These are phyloP conservation scores for Rosa chinensis DNA, from an alignment of 306 rosid species.

Conservation along the genomic window DNA sequence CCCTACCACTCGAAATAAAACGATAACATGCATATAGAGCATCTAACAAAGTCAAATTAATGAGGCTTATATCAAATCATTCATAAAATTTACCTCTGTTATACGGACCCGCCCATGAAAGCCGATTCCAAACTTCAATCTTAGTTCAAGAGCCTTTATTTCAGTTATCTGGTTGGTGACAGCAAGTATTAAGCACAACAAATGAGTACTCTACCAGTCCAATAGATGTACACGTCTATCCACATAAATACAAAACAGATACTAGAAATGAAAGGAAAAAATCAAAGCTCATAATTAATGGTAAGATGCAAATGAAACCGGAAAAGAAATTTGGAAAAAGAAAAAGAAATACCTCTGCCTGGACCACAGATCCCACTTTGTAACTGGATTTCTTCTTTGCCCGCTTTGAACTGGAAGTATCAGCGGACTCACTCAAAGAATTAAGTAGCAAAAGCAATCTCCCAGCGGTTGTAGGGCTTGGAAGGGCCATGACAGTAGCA, in stretches of 20 bases:
- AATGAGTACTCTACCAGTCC: constrained; percentile 7
- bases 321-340: background rate
- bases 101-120: constrained; percentile 78
- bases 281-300: background rate
- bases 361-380: constrained; percentile 80
- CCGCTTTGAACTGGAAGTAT: constrained; percentile 69
- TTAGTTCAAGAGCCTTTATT: constrained; percentile 70
- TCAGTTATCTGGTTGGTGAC: constrained; percentile 67
- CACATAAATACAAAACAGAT: background rate
- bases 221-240: background rate
- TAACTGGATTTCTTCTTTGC: constrained; percentile 66
- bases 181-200: constrained; percentile 15
- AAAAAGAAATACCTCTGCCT: constrained; percentile 70
- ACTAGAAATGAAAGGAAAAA: constrained; percentile 1
- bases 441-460: constrained; percentile 71
- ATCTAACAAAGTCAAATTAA: constrained; percentile 9
- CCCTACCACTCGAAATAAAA: constrained; percentile 10
- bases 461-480: constrained; percentile 69
- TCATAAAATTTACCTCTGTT: constrained; percentile 59
- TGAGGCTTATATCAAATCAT: background rate
- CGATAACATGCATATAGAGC: background rate
- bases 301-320: background rate
- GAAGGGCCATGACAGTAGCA: constrained; percentile 76
- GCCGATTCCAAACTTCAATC: constrained; percentile 80
- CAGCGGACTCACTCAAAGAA: constrained; percentile 39